phyloP scores from a whole-genome alignment of 2,329 filamentous ascomycete species.

The Neurospora crassa region DNA sequence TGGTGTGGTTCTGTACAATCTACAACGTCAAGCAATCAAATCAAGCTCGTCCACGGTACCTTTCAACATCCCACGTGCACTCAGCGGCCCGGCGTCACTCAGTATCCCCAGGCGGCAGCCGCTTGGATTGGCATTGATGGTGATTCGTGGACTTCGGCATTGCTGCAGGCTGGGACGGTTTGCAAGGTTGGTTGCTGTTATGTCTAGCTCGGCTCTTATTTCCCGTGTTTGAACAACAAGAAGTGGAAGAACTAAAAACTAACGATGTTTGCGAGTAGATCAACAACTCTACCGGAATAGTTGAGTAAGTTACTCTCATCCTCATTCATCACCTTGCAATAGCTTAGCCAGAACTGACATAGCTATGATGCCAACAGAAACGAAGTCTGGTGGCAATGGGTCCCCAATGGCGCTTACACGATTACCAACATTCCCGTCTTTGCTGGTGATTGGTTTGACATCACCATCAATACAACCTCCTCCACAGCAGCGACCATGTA shows the following conservation, averaged over 20 bases:
- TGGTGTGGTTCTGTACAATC: constrained; percentile 19
- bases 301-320: constrained; percentile 5
- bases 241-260: background rate
- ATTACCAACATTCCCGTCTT: constrained; percentile 14
- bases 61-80: constrained; percentile 17
- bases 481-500: constrained; percentile 14
- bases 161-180: constrained; percentile 18
- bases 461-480: constrained; percentile 16
- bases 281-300: constrained; percentile 13
- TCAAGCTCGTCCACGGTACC: constrained; percentile 14
- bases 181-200: constrained; percentile 13
- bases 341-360: background rate
- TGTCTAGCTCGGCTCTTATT: background rate
- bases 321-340: background rate
- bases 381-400: constrained; percentile 19
- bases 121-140: constrained; percentile 20
- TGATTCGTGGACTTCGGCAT: constrained; percentile 8
- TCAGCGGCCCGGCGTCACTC: constrained; percentile 8
- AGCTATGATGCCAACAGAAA: constrained; percentile 2
- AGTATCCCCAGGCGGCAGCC: constrained; percentile 17
- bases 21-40: constrained; percentile 12
- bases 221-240: background rate
- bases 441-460: constrained; percentile 18
- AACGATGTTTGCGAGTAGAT: constrained; percentile 4
- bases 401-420: constrained; percentile 9